Evolutionary conservation across 371 early-diverging fungal species (phyloP).

Genomic region (Mucor piriformis): DNA sequence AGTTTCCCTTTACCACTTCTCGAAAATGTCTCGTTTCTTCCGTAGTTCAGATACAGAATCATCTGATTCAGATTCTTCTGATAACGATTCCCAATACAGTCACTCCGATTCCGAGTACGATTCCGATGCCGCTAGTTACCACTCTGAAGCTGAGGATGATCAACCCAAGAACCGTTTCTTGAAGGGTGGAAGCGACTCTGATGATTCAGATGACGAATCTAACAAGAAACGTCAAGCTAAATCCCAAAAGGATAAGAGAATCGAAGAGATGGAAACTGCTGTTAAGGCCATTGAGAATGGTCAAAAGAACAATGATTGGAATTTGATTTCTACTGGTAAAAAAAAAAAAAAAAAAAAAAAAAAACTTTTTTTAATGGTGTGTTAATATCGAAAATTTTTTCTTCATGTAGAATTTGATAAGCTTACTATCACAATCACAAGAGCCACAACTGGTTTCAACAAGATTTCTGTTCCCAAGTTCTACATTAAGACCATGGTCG

Average conservation of each 20-base stretch:
- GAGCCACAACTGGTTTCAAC: conserved; percentile 71
- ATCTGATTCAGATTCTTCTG: conserved; percentile 56
- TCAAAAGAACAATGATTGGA: conserved; percentile 91
- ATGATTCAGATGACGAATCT: conserved; percentile 71
- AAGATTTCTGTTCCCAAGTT: conserved; percentile 71
- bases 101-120: conserved; percentile 62
- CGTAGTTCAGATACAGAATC: conserved; percentile 65
- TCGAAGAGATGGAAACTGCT: conserved; percentile 66
- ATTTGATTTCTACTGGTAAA: conserved; percentile 77
- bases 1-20: conserved; percentile 1
- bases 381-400: not conserved
- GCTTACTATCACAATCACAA: conserved; percentile 72
- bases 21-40: conserved; percentile 62
- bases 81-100: conserved; percentile 59
- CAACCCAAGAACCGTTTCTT: conserved; percentile 48
- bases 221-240: conserved; percentile 75
- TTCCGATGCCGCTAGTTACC: conserved; percentile 41
- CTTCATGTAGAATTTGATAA: conserved; percentile 80
- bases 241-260: conserved; percentile 87
- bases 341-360: not conserved
- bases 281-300: conserved; percentile 73
- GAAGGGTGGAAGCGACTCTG: conserved; percentile 53
- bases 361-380: conserved; percentile 1
- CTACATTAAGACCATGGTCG: conserved; percentile 77
- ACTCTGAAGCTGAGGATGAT: conserved; percentile 41